Conservation (phyloP, 2,329 filamentous ascomycete species). For the Colletotrichum tamarilloi region DNA sequence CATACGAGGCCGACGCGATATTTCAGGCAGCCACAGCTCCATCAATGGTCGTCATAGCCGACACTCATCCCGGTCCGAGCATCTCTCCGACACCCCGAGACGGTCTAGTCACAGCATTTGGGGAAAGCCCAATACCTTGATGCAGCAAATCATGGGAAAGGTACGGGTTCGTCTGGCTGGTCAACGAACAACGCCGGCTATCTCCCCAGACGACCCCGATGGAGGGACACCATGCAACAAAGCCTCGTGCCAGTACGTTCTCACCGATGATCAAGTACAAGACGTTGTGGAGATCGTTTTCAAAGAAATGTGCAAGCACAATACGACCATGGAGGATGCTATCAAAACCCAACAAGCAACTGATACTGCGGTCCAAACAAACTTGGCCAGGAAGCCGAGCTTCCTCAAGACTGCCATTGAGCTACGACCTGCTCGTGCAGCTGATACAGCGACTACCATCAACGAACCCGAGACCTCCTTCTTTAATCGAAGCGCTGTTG, state of each 20-base stretch:
- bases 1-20: too few species aligned
- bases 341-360: neutral
- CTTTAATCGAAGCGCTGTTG: slow-evolving; percentile 37
- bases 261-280: slow-evolving; percentile 19
- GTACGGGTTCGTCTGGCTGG: neutral
- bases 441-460: slow-evolving; percentile 48
- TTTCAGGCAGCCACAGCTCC: neutral
- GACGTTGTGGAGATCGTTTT: slow-evolving; percentile 23
- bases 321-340: neutral
- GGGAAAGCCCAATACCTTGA: neutral
- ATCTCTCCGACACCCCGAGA: neutral
- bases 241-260: slow-evolving; percentile 11
- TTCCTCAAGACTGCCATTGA: slow-evolving; percentile 39
- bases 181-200: neutral
- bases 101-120: neutral
- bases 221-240: neutral
- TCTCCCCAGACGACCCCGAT: neutral
- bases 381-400: neutral
- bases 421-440: slow-evolving; percentile 38
- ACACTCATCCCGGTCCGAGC: neutral
- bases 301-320: slow-evolving; percentile 15
- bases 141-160: slow-evolving; percentile 18
- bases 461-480: slow-evolving; percentile 46
- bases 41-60: neutral
- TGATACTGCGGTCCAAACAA: neutral